Conservation (phyloP, 805 yeast genomes). For the Wickerhamiella nectarea region DNA sequence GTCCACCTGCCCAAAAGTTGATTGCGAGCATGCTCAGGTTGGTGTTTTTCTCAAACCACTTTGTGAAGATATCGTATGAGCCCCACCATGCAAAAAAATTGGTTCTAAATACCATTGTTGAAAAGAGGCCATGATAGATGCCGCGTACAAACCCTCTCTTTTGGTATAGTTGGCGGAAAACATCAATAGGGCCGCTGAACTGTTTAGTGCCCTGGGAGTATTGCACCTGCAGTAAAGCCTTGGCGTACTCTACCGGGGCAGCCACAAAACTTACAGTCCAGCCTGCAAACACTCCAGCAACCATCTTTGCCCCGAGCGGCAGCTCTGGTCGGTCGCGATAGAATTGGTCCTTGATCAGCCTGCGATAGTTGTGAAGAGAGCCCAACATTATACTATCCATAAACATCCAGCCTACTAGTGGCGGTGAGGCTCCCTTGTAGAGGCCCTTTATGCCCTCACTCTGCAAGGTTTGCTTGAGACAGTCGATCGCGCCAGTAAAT, state of each 20-base stretch:
- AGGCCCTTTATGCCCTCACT: slow-evolving; percentile 71
- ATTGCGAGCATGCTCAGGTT: slow-evolving; percentile 51
- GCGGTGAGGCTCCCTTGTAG: slow-evolving; percentile 86
- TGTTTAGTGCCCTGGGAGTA: slow-evolving; percentile 58
- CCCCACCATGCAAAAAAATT: slow-evolving; percentile 93
- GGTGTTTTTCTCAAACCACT: slow-evolving; percentile 53
- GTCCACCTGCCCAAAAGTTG: slow-evolving; percentile 87
- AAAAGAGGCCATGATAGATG: slow-evolving; percentile 63
- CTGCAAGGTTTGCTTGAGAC: slow-evolving; percentile 54
- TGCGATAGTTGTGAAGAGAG: slow-evolving; percentile 62
- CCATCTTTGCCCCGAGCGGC: slow-evolving; percentile 60
- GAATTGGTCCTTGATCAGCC: slow-evolving; percentile 48
- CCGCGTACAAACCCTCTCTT: slow-evolving; percentile 53
- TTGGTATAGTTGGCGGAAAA: slow-evolving; percentile 29
- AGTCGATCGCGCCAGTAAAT: slow-evolving; percentile 72
- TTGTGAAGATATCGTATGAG: slow-evolving; percentile 66
- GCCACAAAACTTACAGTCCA: slow-evolving; percentile 92
- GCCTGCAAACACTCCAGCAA: slow-evolving; percentile 71
- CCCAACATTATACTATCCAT: slow-evolving; percentile 92
- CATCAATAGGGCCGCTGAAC: slow-evolving; percentile 72
- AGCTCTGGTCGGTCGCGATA: slow-evolving; percentile 47
- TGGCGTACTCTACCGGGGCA: slow-evolving; percentile 82
- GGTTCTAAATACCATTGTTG: slow-evolving; percentile 78
- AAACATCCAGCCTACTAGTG: slow-evolving; percentile 81
- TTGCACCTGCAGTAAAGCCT: slow-evolving; percentile 81